Evolutionary conservation across 768 basidiomycete species (phyloP), one percentile per base, ranked within the genome.

Genomic region (Leccinum imitatum): DNA sequence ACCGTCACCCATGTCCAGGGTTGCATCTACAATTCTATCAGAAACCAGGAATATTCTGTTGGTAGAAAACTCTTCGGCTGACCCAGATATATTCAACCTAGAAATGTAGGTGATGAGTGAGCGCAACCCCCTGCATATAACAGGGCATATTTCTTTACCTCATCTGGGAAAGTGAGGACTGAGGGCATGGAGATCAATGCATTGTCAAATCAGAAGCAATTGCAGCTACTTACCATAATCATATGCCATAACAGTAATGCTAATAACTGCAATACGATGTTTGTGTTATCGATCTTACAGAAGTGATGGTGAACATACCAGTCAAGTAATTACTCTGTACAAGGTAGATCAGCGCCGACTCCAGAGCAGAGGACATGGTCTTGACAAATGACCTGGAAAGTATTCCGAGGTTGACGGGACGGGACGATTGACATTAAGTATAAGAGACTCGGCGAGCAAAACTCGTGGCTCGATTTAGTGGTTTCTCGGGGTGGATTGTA

Each of bases 1-100:
- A 52, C 60, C 3, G 64, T 64, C 14, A 59, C 58, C 53, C 47
- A 50, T 1, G 59, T 57, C 64, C 64, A 65, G 1, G 52, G 63
- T 15, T 46, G 58, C 9, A 1, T 37, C 64, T 48, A 21, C 21
- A 7, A 21, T 48, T 13, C 6, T 8, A 21, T 48, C 47, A 48
- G 21, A 6, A 48, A 48, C 9, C 8, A 11, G 10, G 6, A 3
- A 19, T 11, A 23, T 19, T 23, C 9, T 47, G 19, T 10, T 1
- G 11, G 5, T 39, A 39, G 6, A 48, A 14, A 21, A 13, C 2
- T 13, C 9, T 11, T 25, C 37, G 17, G 6, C 23, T 48, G 14
- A 48, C 21, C 46, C 46, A 47, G 46, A 47, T 23, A 19, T 47
- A 48, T 48, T 25, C 47, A 14, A 48, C 23, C 47, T 48, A 48